A percentile compares a stretch with the other conserved stretches of the same genome.
phyloP scores from a whole-genome alignment of 2,329 filamentous ascomycete species.

The Diplocarpon mali region DNA sequence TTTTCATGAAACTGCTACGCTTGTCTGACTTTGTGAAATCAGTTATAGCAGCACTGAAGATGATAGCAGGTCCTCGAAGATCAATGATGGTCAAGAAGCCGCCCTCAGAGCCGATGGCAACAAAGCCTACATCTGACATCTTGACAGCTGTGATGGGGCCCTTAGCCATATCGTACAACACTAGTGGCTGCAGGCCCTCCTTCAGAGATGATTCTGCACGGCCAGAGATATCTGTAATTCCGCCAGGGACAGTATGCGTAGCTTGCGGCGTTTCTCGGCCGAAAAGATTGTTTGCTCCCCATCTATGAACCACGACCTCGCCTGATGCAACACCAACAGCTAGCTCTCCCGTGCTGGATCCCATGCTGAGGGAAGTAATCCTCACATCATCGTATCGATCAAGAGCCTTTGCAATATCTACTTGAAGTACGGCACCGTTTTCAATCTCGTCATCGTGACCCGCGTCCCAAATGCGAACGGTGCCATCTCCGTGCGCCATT shows the following conservation, averaged over 20 bases:
- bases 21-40: slow-evolving; percentile 72
- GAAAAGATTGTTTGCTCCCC: slow-evolving; percentile 68
- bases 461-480: slow-evolving; percentile 83
- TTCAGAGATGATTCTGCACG: slow-evolving; percentile 63
- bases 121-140: slow-evolving; percentile 87
- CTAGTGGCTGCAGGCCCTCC: slow-evolving; percentile 70
- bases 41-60: slow-evolving; percentile 60
- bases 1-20: slow-evolving; percentile 57
- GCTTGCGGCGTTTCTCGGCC: slow-evolving; percentile 49
- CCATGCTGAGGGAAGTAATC: slow-evolving; percentile 69
- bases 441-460: slow-evolving; percentile 91
- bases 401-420: slow-evolving; percentile 75
- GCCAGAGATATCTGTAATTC: slow-evolving; percentile 61
- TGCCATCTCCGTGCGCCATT: slow-evolving; percentile 82
- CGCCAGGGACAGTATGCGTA: slow-evolving; percentile 50
- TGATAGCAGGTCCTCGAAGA: slow-evolving; percentile 74
- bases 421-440: slow-evolving; percentile 69
- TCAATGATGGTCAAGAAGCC: slow-evolving; percentile 77
- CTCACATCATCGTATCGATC: slow-evolving; percentile 68
- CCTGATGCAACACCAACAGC: slow-evolving; percentile 71
- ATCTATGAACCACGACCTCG: slow-evolving; percentile 80
- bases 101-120: slow-evolving; percentile 74
- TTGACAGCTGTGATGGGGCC: slow-evolving; percentile 70
- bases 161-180: slow-evolving; percentile 72
- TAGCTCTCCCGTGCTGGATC: slow-evolving; percentile 71